Percentiles rank a stretch among this genome's conserved stretches.
Evolutionary conservation across 2,329 filamentous ascomycete genomes (phyloP).

Genomic region (Neofusicoccum laricinum): DNA sequence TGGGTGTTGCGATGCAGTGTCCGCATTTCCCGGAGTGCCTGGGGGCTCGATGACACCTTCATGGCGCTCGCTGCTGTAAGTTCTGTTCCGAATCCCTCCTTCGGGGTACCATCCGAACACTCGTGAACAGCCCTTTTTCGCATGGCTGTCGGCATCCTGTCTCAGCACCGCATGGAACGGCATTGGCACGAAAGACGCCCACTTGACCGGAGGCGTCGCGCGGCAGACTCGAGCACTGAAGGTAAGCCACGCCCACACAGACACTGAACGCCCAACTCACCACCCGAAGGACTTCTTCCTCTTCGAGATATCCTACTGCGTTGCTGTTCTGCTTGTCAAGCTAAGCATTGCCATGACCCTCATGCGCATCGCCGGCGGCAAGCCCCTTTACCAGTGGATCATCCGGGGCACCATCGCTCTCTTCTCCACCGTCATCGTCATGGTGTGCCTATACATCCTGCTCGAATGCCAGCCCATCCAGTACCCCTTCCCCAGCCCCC

Average conservation of each 20-base stretch:
- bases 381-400: slow-evolving; percentile 24
- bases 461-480: slow-evolving; percentile 32
- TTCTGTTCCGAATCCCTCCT: background rate
- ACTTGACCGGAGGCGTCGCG: background rate
- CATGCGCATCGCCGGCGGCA: slow-evolving; percentile 31
- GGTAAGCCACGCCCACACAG: background rate
- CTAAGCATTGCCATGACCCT: slow-evolving; percentile 35
- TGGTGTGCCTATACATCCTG: slow-evolving; percentile 33
- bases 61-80: background rate
- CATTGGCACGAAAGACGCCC: background rate
- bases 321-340: slow-evolving; percentile 33
- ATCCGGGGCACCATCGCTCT: slow-evolving; percentile 29
- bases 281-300: slow-evolving; percentile 32
- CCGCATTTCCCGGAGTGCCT: background rate
- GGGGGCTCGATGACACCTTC: background rate
- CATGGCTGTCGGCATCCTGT: background rate
- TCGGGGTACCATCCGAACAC: background rate
- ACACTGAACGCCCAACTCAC: background rate
- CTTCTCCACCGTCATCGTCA: slow-evolving; percentile 28
- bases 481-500: slow-evolving; percentile 2
- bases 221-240: background rate
- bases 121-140: background rate
- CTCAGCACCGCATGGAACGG: background rate
- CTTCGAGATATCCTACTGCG: slow-evolving; percentile 36
- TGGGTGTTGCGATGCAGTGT: background rate